These are phyloP conservation scores for Rhynchospora pubera DNA, from an alignment of 176 grass and related monocot genomes.

Conservation along the genomic window DNA sequence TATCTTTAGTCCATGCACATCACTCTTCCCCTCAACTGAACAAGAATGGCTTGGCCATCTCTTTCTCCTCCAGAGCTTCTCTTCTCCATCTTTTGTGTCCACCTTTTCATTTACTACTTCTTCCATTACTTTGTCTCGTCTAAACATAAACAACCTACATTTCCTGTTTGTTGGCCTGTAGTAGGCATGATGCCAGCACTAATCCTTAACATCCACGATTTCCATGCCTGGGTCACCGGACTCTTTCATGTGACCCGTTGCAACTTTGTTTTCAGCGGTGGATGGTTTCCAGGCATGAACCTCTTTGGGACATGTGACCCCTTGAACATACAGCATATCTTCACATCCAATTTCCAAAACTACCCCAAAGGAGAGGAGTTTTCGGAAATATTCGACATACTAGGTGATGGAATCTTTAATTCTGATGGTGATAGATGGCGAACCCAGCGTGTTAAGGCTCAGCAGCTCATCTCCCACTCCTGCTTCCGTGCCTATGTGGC, in stretches of 20 bases:
- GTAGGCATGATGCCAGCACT: conserved; percentile 62
- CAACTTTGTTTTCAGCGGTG: conserved; percentile 49
- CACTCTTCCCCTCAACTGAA: background rate
- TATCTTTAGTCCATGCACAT: background rate
- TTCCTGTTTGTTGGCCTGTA: conserved; percentile 53
- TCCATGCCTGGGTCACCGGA: conserved; percentile 55
- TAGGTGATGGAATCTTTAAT: conserved; percentile 75
- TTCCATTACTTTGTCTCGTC: conserved; percentile 29
- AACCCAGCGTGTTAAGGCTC: conserved; percentile 45
- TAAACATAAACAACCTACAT: conserved; percentile 22
- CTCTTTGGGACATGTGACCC: conserved; percentile 46
- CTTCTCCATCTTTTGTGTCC: conserved; percentile 6
- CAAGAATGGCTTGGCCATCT: background rate
- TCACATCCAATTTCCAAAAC: conserved; percentile 61
- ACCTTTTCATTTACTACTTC: conserved; percentile 2
- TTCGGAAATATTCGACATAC: conserved; percentile 64
- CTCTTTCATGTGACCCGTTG: conserved; percentile 2
- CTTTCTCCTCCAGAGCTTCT: conserved; percentile 22
- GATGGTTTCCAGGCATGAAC: conserved; percentile 42
- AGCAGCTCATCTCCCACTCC: conserved; percentile 26
- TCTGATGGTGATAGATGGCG: conserved; percentile 53
- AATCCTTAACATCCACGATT: conserved; percentile 25
- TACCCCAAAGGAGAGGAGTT: conserved; percentile 79
- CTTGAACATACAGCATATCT: conserved; percentile 60
- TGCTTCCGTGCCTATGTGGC: conserved; percentile 39